phyloP scores from a whole-genome alignment of 2,329 filamentous ascomycete genomes.

The Fusarium aywerte region DNA sequence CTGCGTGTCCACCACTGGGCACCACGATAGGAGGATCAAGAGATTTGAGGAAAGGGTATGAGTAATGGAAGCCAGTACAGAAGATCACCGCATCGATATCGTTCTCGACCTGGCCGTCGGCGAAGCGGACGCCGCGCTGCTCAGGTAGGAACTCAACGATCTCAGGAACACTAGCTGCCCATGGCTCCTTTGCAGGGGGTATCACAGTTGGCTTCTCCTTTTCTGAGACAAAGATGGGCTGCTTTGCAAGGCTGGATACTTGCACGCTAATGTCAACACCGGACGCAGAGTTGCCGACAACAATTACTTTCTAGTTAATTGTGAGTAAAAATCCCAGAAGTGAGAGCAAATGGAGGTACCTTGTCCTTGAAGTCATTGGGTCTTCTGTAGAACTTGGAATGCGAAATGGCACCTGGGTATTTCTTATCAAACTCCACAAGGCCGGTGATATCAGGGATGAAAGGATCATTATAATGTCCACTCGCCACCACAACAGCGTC shows the following conservation, averaged over 20 bases:
- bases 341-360: constrained; percentile 23
- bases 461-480: constrained; percentile 71
- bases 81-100: constrained; percentile 80
- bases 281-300: constrained; percentile 78
- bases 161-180: constrained; percentile 53
- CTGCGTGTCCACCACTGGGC: constrained; percentile 69
- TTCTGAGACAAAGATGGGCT: constrained; percentile 67
- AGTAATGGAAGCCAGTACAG: constrained; percentile 88
- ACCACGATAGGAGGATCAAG: constrained; percentile 63
- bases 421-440: constrained; percentile 62
- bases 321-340: neutral
- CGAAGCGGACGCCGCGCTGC: constrained; percentile 68
- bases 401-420: constrained; percentile 63
- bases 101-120: constrained; percentile 69
- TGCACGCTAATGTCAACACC: constrained; percentile 77
- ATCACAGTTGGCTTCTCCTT: constrained; percentile 49
- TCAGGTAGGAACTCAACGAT: constrained; percentile 60
- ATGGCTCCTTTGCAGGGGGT: constrained; percentile 43
- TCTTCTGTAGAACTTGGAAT: constrained; percentile 75
- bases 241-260: constrained; percentile 64
- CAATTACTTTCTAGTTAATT: constrained; percentile 67
- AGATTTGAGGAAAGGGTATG: constrained; percentile 73
- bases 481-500: constrained; percentile 72
- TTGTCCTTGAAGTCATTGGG: constrained; percentile 49
- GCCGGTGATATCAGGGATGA: constrained; percentile 66